Conservation (phyloP, 2,329 filamentous ascomycete species). For the Epicoccum nigrum region DNA sequence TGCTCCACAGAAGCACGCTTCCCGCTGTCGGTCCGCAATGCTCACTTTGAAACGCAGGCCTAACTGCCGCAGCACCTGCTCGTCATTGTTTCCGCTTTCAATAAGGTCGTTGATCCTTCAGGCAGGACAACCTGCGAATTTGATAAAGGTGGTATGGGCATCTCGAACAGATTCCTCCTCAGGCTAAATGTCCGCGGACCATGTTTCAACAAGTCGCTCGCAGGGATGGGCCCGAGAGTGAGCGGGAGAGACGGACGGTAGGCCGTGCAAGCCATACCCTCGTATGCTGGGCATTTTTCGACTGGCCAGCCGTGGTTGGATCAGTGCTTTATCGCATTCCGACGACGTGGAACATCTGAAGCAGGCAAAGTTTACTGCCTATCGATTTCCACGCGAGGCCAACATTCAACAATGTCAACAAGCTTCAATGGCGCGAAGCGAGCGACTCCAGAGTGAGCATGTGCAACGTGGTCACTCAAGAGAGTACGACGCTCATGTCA, state of each 20-base stretch:
- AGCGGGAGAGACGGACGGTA: slow-evolving; percentile 46
- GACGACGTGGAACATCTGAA: slow-evolving; percentile 26
- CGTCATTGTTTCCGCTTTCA: slow-evolving; percentile 37
- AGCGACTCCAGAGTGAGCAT: slow-evolving; percentile 26
- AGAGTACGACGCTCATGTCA: slow-evolving; percentile 45
- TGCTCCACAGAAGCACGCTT: slow-evolving; percentile 21
- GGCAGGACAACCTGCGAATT: slow-evolving; percentile 31
- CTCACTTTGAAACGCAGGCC: slow-evolving; percentile 38
- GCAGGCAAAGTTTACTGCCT: slow-evolving; percentile 16
- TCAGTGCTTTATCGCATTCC: slow-evolving; percentile 26
- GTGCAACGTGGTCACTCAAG: slow-evolving; percentile 50
- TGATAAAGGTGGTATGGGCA: slow-evolving; percentile 20
- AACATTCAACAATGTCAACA: slow-evolving; percentile 21
- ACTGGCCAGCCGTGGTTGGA: slow-evolving; percentile 30
- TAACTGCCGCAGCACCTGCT: slow-evolving; percentile 35
- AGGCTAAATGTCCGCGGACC: slow-evolving; percentile 44
- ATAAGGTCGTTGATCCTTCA: slow-evolving; percentile 37
- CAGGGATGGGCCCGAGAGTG: slow-evolving; percentile 39
- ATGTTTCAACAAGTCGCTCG: slow-evolving; percentile 11
- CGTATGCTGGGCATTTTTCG: slow-evolving; percentile 22
- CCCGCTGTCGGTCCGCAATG: slow-evolving; percentile 32
- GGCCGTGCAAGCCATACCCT: slow-evolving; percentile 36
- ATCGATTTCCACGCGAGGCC: slow-evolving; percentile 23
- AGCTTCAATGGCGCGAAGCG: slow-evolving; percentile 26
- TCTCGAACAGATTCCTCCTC: slow-evolving; percentile 32